Evolutionary conservation across 2,329 filamentous ascomycete genomes (phyloP), one percentile per base, ranked within the genome.

Genomic region (Stylonectria norvegica): DNA sequence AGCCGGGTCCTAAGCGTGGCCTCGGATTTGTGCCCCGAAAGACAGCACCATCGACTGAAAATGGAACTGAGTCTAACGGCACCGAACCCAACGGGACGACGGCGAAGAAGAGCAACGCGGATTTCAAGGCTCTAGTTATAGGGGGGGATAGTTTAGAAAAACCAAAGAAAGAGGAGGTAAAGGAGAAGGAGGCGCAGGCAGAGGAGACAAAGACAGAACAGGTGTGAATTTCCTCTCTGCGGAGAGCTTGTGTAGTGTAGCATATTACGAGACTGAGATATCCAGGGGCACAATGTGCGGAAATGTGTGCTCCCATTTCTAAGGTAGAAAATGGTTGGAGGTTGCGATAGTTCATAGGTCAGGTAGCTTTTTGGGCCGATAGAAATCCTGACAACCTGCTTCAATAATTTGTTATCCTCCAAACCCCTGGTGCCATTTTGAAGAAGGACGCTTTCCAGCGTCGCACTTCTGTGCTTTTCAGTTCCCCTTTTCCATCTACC

Each of bases 51-150:
- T 16, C 40, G 1, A 32, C 41, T 10, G 43, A 45, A 11, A 39
- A 45, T 6, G 36, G 38, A 3, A 18, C 51, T 40, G 36, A 61
- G 48, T 38, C 46, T 22, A 58, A 66, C 32, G 60, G 59, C 16
- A 41, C 31, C 7, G 17, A 41, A 46, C 4, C 37, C 39, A 31
- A 32, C 30, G 40, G 30, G 5, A 17, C 27, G 22, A 51, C 62
- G 34, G 51, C 60, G 14, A 60, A 58, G 49, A 78, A 75, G 64
- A 78, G 68, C 52, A 79, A 79, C 58, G 72, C 73, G 2, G 76
- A 79, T 53, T 79, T 79, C 50, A 78, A 74, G 58, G 72, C 74
- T n/a, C 62, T 76, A 56, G n/a, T n/a, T n/a, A n/a, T n/a, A n/a
- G n/a, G n/a, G n/a, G n/a, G n/a, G n/a, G n/a, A n/a, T n/a, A n/a